Conservation (phyloP, 352 stramenopile genomes). For the Pythium diclinum region DNA sequence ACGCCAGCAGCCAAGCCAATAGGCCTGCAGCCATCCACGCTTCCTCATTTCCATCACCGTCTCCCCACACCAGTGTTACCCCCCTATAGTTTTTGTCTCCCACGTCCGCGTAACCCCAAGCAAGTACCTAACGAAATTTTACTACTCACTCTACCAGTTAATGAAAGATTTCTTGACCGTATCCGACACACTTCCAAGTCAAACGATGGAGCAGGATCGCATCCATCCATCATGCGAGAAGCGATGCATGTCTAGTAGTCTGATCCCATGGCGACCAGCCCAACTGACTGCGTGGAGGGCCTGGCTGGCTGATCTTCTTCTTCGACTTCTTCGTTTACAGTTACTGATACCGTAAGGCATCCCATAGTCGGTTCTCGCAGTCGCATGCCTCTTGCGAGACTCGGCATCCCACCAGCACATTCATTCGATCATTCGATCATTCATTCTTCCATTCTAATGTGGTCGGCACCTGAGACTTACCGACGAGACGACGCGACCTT, state of each 20-base stretch:
- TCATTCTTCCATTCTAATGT: background rate
- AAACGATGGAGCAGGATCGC: background rate
- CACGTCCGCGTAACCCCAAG: background rate
- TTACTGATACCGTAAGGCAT: background rate
- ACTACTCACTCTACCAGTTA: background rate
- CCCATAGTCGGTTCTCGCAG: too few relatives aligned
- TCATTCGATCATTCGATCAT: background rate
- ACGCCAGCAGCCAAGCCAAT: background rate
- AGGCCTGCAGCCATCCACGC: background rate
- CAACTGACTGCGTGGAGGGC: background rate
- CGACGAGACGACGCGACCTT: slow-evolving; percentile 1
- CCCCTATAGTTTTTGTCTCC: background rate
- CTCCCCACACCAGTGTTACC: background rate
- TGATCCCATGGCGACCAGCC: background rate
- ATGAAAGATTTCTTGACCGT: background rate
- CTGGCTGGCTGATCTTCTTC: background rate
- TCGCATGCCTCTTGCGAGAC: too few relatives aligned
- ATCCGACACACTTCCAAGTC: background rate
- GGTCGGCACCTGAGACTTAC: background rate
- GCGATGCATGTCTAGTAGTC: background rate
- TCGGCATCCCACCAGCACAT: background rate
- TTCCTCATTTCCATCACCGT: background rate
- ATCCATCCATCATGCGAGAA: background rate
- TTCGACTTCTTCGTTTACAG: background rate
- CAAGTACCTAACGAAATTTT: slow-evolving; percentile 2